Conservation (phyloP, 2,329 filamentous ascomycete genomes). For the Orbilia ellipsospora region DNA sequence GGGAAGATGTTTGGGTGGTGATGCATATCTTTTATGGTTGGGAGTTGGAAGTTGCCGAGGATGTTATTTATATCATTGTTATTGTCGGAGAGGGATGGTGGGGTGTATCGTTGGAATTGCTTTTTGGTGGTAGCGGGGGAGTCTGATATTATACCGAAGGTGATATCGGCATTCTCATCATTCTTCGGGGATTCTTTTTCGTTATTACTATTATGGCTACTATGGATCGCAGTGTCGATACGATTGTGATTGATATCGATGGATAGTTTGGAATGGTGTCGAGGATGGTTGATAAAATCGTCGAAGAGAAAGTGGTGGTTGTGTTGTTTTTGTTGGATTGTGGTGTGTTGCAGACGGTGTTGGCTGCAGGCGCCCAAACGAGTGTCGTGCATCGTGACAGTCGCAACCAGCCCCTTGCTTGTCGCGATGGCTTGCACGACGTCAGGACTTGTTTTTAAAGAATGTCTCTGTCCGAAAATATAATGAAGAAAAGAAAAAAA, state of each 20-base stretch:
- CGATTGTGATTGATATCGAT: too few relatives aligned
- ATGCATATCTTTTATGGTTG: slow-evolving; percentile 41
- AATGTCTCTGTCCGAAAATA: too few relatives aligned
- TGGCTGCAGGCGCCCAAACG: neutral
- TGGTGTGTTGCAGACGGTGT: slow-evolving; percentile 16
- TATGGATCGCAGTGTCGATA: too few relatives aligned
- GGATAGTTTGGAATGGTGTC: too few relatives aligned
- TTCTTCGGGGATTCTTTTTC: too few relatives aligned
- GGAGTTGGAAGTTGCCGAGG: slow-evolving; percentile 8
- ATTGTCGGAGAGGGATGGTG: neutral
- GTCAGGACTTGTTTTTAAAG: too few relatives aligned
- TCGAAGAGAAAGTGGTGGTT: neutral
- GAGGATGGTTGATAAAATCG: too few relatives aligned
- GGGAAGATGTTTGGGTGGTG: slow-evolving; percentile 7
- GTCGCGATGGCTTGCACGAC: too few relatives aligned
- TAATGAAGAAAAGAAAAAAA: too few relatives aligned
- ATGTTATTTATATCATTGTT: neutral
- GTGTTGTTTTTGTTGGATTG: neutral
- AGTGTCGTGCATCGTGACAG: neutral
- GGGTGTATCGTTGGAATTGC: slow-evolving; percentile 3
- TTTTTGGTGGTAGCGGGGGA: slow-evolving; percentile 4
- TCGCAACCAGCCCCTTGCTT: neutral
- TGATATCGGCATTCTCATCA: neutral
- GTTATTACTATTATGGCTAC: too few relatives aligned
- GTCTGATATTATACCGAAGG: slow-evolving; percentile 21